Evolutionary conservation across 805 yeast genomes (phyloP).

Genomic region (Candida silvicultrix): DNA sequence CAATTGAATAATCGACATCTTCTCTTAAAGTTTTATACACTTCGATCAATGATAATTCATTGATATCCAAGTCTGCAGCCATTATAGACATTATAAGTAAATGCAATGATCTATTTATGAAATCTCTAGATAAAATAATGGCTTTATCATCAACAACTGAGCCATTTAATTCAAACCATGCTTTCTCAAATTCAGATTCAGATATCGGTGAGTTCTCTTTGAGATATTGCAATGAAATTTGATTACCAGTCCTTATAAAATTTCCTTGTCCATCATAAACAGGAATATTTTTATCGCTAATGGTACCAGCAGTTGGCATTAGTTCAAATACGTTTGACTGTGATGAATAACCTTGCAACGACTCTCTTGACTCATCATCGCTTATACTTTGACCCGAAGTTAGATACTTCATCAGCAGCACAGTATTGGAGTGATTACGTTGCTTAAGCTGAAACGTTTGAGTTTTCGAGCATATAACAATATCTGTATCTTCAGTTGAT

Average conservation of each 20-base stretch:
- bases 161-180: slow-evolving; percentile 54
- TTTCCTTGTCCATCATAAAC: slow-evolving; percentile 28
- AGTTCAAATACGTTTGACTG: slow-evolving; percentile 34
- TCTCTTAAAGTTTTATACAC: slow-evolving; percentile 23
- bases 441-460: slow-evolving; percentile 64
- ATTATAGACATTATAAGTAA: slow-evolving; percentile 31
- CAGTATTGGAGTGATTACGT: slow-evolving; percentile 83
- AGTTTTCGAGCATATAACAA: slow-evolving; percentile 54
- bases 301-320: slow-evolving; percentile 23
- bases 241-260: slow-evolving; percentile 4
- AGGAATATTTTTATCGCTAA: slow-evolving; percentile 28
- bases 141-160: slow-evolving; percentile 42
- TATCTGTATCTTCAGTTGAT: slow-evolving; percentile 27
- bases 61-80: slow-evolving; percentile 27
- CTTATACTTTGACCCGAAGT: slow-evolving; percentile 18
- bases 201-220: slow-evolving; percentile 48
- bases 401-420: slow-evolving; percentile 39
- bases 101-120: slow-evolving; percentile 28
- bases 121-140: slow-evolving; percentile 28
- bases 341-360: slow-evolving; percentile 27
- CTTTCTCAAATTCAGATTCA: slow-evolving; percentile 38
- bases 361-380: too few relatives aligned
- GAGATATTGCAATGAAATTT: slow-evolving; percentile 24
- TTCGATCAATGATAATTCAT: slow-evolving; percentile 24
- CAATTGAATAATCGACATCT: slow-evolving; percentile 30